These are phyloP conservation scores for Tetracladium marchalianum DNA, from an alignment of 495 filamentous ascomycete species.

Conservation along the genomic window DNA sequence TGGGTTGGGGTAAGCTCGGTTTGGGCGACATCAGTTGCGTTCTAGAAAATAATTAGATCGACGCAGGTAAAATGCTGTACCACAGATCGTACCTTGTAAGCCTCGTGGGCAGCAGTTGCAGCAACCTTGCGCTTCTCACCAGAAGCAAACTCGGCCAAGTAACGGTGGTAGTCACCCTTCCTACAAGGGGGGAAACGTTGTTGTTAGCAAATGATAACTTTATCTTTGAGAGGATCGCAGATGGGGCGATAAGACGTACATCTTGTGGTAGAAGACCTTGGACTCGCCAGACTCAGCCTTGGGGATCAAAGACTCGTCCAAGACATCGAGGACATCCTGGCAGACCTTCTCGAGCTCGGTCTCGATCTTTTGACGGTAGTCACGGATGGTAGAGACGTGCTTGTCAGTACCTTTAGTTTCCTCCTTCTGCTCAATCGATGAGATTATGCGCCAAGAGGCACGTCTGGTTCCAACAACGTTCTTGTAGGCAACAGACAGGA, in stretches of 20 bases:
- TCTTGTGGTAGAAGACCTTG: slow-evolving; percentile 99
- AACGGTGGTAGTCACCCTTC: slow-evolving; percentile 99
- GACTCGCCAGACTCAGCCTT: slow-evolving; percentile 97
- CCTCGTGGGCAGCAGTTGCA: slow-evolving; percentile 93
- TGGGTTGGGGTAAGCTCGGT: slow-evolving; percentile 96
- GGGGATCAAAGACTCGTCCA: slow-evolving; percentile 92
- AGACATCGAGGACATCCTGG: slow-evolving; percentile 94
- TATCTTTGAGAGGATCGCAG: neutral
- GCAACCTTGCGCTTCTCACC: slow-evolving; percentile 98
- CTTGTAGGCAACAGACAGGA: slow-evolving; percentile 98
- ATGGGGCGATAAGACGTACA: slow-evolving; percentile 49
- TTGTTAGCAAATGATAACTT: slow-evolving; percentile 7
- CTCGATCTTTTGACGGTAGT: slow-evolving; percentile 99
- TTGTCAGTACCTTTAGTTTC: slow-evolving; percentile 98
- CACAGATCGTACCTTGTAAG: slow-evolving; percentile 73
- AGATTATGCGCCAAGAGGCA: slow-evolving; percentile 99
- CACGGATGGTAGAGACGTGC: slow-evolving; percentile 90
- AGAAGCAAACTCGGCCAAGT: slow-evolving; percentile 96
- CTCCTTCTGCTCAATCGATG: slow-evolving; percentile 99
- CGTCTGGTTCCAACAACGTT: slow-evolving; percentile 98
- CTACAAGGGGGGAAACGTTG: slow-evolving; percentile 37
- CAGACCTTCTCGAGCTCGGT: slow-evolving; percentile 95
- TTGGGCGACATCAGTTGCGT: slow-evolving; percentile 95
- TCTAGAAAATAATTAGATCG: slow-evolving; percentile 36
- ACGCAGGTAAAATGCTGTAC: neutral